A percentile compares a stretch with the other conserved stretches of the same genome.
Evolutionary conservation across 495 filamentous ascomycete genomes (phyloP).

Genomic region (Penicilliopsis zonata): DNA sequence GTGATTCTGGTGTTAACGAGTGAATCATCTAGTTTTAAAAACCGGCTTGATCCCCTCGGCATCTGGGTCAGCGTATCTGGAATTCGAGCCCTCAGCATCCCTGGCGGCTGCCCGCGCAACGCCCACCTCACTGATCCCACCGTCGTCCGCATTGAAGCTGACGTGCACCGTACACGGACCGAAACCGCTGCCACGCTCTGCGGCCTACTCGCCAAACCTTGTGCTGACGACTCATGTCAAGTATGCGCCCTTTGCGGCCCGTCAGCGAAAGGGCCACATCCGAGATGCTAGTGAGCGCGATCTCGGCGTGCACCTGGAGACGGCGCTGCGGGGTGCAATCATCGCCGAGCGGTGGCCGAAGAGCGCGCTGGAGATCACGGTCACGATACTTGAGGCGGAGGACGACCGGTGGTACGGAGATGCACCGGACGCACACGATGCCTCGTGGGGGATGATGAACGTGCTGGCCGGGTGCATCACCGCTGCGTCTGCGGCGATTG

Average conservation of each 20-base stretch:
- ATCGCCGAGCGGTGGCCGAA: conserved; percentile 94
- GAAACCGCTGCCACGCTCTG: conserved; percentile 76
- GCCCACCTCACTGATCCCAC: conserved; percentile 32
- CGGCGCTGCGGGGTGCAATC: conserved; percentile 75
- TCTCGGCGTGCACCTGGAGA: conserved; percentile 81
- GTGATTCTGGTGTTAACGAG: too few species aligned
- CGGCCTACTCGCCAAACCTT: conserved; percentile 79
- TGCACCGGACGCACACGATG: conserved; percentile 31
- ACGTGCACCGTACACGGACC: conserved; percentile 89
- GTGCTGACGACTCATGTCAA: conserved; percentile 87
- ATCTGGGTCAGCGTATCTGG: conserved; percentile 86
- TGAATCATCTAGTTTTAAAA: conserved; percentile 62
- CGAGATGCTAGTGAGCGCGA: conserved; percentile 81
- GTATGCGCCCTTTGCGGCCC: conserved; percentile 87
- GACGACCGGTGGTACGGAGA: conserved; percentile 54
- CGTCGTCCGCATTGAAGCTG: conserved; percentile 65
- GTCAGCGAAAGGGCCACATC: conserved; percentile 70
- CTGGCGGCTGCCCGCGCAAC: conserved; percentile 34
- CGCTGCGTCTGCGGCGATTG: conserved; percentile 87
- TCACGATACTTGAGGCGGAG: conserved; percentile 89
- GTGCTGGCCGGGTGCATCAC: conserved; percentile 88
- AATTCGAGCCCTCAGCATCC: conserved; percentile 54
- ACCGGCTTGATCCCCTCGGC: conserved; percentile 89
- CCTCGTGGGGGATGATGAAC: conserved; percentile 73
- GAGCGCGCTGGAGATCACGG: conserved; percentile 81